Conservation (phyloP, 495 filamentous ascomycete species). For the Penicillium roqueforti region DNA sequence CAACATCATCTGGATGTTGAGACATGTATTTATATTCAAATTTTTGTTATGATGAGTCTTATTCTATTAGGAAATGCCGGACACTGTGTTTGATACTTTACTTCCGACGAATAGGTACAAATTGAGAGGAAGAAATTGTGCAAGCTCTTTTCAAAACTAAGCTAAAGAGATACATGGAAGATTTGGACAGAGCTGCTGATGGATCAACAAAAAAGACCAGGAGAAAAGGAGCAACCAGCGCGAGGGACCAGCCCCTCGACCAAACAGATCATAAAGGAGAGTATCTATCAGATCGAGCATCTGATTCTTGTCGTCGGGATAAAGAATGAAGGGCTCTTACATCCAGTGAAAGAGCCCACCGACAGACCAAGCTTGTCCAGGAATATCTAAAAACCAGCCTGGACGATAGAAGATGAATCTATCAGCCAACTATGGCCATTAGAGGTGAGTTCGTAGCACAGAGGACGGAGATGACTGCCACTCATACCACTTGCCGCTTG, state of each 20-base stretch:
- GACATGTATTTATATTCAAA: neutral
- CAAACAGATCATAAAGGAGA: constrained; percentile 15
- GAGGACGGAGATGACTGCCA: neutral
- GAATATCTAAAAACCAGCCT: constrained; percentile 38
- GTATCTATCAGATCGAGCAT: constrained; percentile 17
- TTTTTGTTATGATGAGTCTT: neutral
- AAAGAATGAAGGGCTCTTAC: constrained; percentile 21
- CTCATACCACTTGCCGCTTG: constrained; percentile 6
- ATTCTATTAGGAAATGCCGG: neutral
- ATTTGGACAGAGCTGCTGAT: constrained; percentile 16
- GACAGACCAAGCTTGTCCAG: constrained; percentile 34
- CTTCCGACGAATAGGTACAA: neutral
- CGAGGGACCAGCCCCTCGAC: constrained; percentile 18
- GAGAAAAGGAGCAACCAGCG: constrained; percentile 26
- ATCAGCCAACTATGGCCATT: constrained; percentile 20
- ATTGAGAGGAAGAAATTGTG: neutral
- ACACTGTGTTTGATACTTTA: neutral
- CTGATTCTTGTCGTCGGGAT: constrained; percentile 23
- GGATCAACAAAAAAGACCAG: constrained; percentile 18
- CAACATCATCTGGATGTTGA: too few relatives aligned
- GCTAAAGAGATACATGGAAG: constrained; percentile 25
- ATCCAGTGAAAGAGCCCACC: constrained; percentile 28
- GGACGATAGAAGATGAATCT: constrained; percentile 52
- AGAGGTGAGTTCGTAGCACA: neutral
- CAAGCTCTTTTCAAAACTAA: constrained; percentile 20